Evolutionary conservation across 495 filamentous ascomycete genomes (phyloP), one percentile per base, ranked within the genome.

Genomic region (Platismatia glauca): DNA sequence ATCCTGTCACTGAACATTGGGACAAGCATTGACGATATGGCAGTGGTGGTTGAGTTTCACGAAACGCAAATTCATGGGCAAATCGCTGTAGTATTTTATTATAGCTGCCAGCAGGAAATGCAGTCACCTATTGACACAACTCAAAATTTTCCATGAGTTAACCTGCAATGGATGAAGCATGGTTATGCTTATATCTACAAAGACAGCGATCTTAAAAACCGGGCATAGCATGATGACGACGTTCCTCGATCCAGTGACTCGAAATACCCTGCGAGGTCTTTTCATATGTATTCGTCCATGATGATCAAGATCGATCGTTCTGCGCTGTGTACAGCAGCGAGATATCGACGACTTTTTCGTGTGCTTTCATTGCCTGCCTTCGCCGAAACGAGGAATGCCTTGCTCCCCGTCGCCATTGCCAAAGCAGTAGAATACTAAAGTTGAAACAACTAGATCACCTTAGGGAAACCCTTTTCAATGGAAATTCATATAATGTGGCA

Each of bases 41-140:
- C 63, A 88, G 84, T 97, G 92, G 88, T 98, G 94, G 94, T 78
- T 98, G 67, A 97, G 93, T 79, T 98, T 96, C 74, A 88, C 89
- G 55, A 98, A 97, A 84, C 85, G 94, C 73, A 95, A 95, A 81
- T 98, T 98, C 74, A 97, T 98, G 95, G 92, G 92, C 70, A 97
- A 96, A 69, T 71, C 76, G 16, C 63, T 79, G 53, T 79, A 61
- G 34, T 27, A 39, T 24, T 3, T 29, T 31, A 7, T 16, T 3
- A 31, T 52, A 18, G 27, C 24, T 15, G 16, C 4, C 48, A 31
- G 24, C 48, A 15, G 48, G 24, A 13, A 29, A 31, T 31, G 13
- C n/a, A n/a, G n/a, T n/a, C n/a, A n/a, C n/a, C n/a, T n/a, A n/a
- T n/a, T n/a, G n/a, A n/a, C n/a, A n/a, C n/a, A n/a, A n/a, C n/a